phyloP scores from a whole-genome alignment of 257 asterid genomes.

The Petunia axillaris region DNA sequence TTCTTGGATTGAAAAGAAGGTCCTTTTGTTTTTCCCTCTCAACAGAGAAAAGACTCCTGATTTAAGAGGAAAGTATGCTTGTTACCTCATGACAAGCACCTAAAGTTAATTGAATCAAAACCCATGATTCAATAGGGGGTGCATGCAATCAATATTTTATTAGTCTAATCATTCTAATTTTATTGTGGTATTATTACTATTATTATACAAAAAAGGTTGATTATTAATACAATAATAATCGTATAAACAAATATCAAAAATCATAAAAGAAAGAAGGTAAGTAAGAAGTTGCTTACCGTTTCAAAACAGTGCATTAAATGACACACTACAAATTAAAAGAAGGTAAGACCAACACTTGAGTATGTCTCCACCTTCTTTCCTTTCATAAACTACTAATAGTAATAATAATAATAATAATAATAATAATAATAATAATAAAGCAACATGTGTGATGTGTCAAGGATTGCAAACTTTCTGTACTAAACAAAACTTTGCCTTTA shows the following conservation, averaged over 20 bases:
- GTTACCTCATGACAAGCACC: background rate
- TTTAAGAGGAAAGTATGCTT: background rate
- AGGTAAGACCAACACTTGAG: conserved; percentile 3
- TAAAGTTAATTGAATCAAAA: conserved; percentile 7
- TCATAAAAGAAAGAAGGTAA: conserved; percentile 29
- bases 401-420: conserved; percentile 41
- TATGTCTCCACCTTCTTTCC: background rate
- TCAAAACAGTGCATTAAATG: conserved; percentile 48
- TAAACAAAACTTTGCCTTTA: conserved; percentile 33
- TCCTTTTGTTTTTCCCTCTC: background rate
- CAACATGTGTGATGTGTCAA: conserved; percentile 31
- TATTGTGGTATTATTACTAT: background rate
- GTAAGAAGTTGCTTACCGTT: conserved; percentile 61
- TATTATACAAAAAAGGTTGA: conserved; percentile 11
- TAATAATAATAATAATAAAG: conserved; percentile 34
- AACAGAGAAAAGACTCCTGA: background rate
- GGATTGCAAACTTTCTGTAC: conserved; percentile 20
- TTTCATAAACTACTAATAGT: background rate
- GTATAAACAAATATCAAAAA: conserved; percentile 22
- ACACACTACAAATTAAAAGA: conserved; percentile 35
- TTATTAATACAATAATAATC: conserved; percentile 18
- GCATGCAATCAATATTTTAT: conserved; percentile 11
- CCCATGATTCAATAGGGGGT: conserved; percentile 11
- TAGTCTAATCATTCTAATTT: conserved; percentile 24
- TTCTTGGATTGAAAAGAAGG: background rate